phyloP scores from a whole-genome alignment of 2,329 filamentous ascomycete genomes.

The Cyphellophora attinorum region DNA sequence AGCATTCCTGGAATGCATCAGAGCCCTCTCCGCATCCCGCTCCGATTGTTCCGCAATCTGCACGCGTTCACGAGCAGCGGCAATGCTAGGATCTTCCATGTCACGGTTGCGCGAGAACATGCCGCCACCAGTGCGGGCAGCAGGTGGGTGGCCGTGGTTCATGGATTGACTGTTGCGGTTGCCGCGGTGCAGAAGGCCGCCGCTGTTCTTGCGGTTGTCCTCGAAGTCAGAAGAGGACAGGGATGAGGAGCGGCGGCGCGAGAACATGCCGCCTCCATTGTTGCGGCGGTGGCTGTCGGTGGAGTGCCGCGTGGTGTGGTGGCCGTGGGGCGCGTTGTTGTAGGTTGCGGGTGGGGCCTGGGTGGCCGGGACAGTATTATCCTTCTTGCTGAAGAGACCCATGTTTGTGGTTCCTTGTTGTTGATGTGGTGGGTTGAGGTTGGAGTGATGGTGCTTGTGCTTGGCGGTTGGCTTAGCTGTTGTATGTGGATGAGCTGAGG shows the following conservation, averaged over 20 bases:
- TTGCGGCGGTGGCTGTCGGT: background rate
- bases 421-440: background rate
- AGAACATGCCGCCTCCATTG: background rate
- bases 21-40: conserved; percentile 54
- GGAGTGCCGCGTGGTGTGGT: background rate
- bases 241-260: conserved; percentile 24
- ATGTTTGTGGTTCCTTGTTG: background rate
- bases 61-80: conserved; percentile 52
- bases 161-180: conserved; percentile 6
- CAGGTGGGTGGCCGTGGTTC: conserved; percentile 7
- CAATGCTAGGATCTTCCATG: conserved; percentile 51
- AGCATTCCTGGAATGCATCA: conserved; percentile 47
- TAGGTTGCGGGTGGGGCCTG: background rate
- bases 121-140: conserved; percentile 18
- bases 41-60: conserved; percentile 55
- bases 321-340: conserved; percentile 1
- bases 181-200: no score
- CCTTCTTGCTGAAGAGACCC: conserved; percentile 1
- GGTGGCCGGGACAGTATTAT: background rate
- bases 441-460: no score
- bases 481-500: no score
- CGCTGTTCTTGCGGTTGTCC: background rate
- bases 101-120: conserved; percentile 31
- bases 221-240: conserved; percentile 15
- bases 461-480: no score